Conservation (phyloP, 805 yeast species). For the Jamesozyma gamospora region DNA sequence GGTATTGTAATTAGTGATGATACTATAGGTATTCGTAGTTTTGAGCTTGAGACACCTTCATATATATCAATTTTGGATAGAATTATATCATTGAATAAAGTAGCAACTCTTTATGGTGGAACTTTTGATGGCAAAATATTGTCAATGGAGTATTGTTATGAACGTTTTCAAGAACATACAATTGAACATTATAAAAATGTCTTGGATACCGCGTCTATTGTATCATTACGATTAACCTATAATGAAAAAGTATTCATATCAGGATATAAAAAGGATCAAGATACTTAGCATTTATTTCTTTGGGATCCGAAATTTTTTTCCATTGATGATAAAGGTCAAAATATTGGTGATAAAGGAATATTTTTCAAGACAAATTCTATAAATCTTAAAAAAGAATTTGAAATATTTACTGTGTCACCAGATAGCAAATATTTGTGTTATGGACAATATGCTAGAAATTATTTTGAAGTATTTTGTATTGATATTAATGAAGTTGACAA, state of each 20-base stretch:
- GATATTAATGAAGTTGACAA: neutral
- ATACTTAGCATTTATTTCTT: neutral
- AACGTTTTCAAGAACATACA: neutral
- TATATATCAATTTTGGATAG: neutral
- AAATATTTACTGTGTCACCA: slow-evolving; percentile 10
- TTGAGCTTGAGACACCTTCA: neutral
- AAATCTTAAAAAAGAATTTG: slow-evolving; percentile 14
- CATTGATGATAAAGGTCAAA: neutral
- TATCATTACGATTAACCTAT: slow-evolving; percentile 6
- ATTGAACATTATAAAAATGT: neutral
- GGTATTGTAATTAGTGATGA: neutral
- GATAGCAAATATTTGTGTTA: slow-evolving; percentile 17
- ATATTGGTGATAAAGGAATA: neutral
- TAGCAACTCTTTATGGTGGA: slow-evolving; percentile 5
- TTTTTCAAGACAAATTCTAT: slow-evolving; percentile 11
- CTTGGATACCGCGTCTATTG: neutral
- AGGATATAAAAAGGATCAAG: neutral
- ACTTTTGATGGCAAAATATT: neutral
- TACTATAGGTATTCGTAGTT: neutral
- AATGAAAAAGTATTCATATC: slow-evolving; percentile 3
- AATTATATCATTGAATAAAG: neutral
- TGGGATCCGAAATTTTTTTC: slow-evolving; percentile 1
- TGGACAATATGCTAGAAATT: slow-evolving; percentile 13
- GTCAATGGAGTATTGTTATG: neutral
- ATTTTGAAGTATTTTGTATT: slow-evolving; percentile 17